A percentile compares a stretch with the other conserved stretches of the same genome.
Evolutionary conservation across 257 asterid genomes (phyloP).

Genomic region (Perilla frutescens): DNA sequence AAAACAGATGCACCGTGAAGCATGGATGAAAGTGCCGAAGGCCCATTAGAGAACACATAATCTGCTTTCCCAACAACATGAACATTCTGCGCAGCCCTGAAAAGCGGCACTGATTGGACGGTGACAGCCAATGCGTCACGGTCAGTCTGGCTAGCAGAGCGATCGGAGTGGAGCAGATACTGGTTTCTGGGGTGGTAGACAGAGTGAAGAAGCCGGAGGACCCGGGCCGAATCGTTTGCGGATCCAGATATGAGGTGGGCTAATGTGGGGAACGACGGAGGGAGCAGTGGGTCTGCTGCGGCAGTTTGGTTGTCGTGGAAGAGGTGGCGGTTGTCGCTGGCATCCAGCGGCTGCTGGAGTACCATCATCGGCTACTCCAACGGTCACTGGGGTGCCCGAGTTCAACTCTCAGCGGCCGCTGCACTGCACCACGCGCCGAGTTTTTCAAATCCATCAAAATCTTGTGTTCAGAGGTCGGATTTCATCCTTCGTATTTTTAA

Average conservation of each 20-base stretch:
- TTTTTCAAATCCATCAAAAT: too few species aligned
- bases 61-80: conserved; percentile 76
- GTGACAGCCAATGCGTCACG: conserved; percentile 65
- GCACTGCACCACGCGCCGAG: too few species aligned
- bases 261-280: conserved; percentile 65
- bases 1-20: conserved; percentile 85
- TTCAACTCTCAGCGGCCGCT: too few species aligned
- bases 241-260: conserved; percentile 89
- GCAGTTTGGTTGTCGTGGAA: conserved; percentile 39
- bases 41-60: conserved; percentile 61
- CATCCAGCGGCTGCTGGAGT: too few species aligned
- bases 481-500: too few species aligned
- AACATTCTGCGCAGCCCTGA: conserved; percentile 80
- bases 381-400: too few species aligned
- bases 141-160: conserved; percentile 59
- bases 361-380: too few species aligned
- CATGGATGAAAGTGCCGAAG: conserved; percentile 67
- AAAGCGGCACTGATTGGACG: conserved; percentile 65
- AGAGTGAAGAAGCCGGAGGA: conserved; percentile 70
- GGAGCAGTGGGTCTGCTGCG: conserved; percentile 32
- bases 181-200: conserved; percentile 80
- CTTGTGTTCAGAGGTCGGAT: too few species aligned
- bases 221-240: conserved; percentile 60
- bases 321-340: conserved; percentile 49
- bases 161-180: conserved; percentile 81